Percentiles rank a stretch among this genome's conserved stretches.
These are phyloP conservation scores for Botrytis galanthina DNA, from an alignment of 2,329 filamentous ascomycete genomes.

Conservation along the genomic window DNA sequence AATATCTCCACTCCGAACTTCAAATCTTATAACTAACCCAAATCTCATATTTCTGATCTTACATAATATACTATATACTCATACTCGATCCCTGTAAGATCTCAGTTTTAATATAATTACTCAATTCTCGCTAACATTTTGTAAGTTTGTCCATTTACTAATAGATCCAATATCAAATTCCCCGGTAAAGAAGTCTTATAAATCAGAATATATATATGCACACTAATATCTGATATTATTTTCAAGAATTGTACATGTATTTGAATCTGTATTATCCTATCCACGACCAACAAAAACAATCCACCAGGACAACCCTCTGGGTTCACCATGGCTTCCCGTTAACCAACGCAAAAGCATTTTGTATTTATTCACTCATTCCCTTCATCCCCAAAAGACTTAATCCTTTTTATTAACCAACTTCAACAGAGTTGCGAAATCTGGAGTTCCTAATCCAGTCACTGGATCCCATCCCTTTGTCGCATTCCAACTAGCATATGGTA, in stretches of 20 bases:
- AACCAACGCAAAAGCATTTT: neutral
- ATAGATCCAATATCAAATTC: accelerated
- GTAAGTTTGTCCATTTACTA: neutral
- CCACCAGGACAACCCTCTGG: neutral
- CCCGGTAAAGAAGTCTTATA: neutral
- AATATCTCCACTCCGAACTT: neutral
- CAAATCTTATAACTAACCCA: neutral
- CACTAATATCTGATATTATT: neutral
- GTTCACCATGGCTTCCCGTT: neutral
- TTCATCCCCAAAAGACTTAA: neutral
- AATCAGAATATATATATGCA: neutral
- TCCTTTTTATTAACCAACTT: conserved; percentile 13
- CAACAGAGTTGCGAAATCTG: conserved; percentile 44
- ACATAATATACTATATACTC: no score
- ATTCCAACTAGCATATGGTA: conserved; percentile 43
- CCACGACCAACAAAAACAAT: neutral
- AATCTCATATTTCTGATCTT: no score
- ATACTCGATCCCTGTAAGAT: neutral
- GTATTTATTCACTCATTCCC: neutral
- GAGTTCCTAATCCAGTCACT: conserved; percentile 49
- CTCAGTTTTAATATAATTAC: neutral
- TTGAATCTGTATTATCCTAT: neutral
- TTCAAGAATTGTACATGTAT: neutral
- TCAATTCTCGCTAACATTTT: neutral
- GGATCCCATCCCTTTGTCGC: conserved; percentile 46